phyloP scores from a whole-genome alignment of 2,329 filamentous ascomycete species.

The Sporothrix humicola region DNA sequence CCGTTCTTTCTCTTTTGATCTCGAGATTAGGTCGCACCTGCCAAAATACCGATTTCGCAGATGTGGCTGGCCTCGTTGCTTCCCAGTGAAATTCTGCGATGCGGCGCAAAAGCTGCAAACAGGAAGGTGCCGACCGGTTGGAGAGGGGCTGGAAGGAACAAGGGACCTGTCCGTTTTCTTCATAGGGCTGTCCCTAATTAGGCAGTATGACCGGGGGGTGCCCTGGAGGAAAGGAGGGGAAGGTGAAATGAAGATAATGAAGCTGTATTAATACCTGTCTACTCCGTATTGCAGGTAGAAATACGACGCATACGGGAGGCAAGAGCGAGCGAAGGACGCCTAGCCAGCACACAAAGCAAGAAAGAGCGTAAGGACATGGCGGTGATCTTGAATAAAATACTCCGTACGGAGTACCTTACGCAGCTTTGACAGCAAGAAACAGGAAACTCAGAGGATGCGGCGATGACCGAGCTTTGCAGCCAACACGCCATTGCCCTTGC shows the following conservation, averaged over 20 bases:
- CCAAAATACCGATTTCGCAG: neutral
- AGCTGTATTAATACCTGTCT: neutral
- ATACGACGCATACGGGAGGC: slow-evolving; percentile 20
- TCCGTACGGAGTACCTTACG: no score
- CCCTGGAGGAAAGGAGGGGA: slow-evolving; percentile 1
- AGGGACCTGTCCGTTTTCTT: neutral
- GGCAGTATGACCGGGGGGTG: slow-evolving; percentile 17
- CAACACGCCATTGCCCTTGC: neutral
- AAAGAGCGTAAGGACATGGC: neutral
- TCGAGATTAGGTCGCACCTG: slow-evolving; percentile 12
- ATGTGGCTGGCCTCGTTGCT: neutral
- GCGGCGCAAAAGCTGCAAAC: neutral
- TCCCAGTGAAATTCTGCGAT: neutral
- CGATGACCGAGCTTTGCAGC: neutral
- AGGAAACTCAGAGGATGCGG: neutral
- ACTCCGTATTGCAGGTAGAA: neutral
- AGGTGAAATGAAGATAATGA: neutral
- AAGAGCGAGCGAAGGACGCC: slow-evolving; percentile 8
- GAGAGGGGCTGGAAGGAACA: slow-evolving; percentile 8
- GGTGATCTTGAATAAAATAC: slow-evolving; percentile 17
- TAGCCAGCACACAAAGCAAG: neutral
- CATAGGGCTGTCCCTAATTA: slow-evolving; percentile 25
- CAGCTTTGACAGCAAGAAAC: neutral
- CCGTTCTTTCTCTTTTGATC: neutral
- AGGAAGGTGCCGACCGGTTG: slow-evolving; percentile 11